A percentile compares a stretch with the other conserved stretches of the same genome.
These are phyloP conservation scores for Neonectria magnoliae DNA, from an alignment of 2,329 filamentous ascomycete species.

Conservation along the genomic window DNA sequence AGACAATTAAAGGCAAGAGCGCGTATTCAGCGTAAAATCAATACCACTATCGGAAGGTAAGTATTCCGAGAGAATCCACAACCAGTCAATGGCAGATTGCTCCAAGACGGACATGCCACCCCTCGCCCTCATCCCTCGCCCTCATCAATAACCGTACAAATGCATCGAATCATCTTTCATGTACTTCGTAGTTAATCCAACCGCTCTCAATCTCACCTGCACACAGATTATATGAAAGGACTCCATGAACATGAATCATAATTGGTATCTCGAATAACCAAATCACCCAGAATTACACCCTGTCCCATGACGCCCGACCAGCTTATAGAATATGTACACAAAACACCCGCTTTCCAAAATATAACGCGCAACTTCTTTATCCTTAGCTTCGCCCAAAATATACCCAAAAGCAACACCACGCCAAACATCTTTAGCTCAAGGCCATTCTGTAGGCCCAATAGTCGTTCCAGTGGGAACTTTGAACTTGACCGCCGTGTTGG, in stretches of 20 bases:
- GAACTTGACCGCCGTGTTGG: slow-evolving; percentile 54
- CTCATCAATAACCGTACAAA: background rate
- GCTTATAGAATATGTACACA: slow-evolving; percentile 27
- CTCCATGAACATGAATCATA: slow-evolving; percentile 38
- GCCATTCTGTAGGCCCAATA: slow-evolving; percentile 63
- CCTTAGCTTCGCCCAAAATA: slow-evolving; percentile 18
- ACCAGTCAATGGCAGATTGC: no score
- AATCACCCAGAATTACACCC: slow-evolving; percentile 27
- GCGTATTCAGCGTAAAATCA: no score
- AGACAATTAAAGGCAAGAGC: background rate
- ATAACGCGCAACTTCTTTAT: slow-evolving; percentile 19
- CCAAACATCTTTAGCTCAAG: slow-evolving; percentile 37
- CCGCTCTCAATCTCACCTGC: background rate
- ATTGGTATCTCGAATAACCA: slow-evolving; percentile 40
- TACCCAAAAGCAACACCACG: slow-evolving; percentile 9
- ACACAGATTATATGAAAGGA: background rate
- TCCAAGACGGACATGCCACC: no score
- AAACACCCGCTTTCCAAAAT: slow-evolving; percentile 25
- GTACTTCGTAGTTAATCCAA: background rate
- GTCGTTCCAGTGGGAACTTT: slow-evolving; percentile 55
- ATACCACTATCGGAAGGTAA: background rate
- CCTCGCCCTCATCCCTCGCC: no score
- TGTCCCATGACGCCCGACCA: slow-evolving; percentile 33
- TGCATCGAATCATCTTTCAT: background rate
- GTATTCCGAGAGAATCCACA: background rate